phyloP scores from a whole-genome alignment of 176 grass and related monocot species.

The Triticum timopheevii region DNA sequence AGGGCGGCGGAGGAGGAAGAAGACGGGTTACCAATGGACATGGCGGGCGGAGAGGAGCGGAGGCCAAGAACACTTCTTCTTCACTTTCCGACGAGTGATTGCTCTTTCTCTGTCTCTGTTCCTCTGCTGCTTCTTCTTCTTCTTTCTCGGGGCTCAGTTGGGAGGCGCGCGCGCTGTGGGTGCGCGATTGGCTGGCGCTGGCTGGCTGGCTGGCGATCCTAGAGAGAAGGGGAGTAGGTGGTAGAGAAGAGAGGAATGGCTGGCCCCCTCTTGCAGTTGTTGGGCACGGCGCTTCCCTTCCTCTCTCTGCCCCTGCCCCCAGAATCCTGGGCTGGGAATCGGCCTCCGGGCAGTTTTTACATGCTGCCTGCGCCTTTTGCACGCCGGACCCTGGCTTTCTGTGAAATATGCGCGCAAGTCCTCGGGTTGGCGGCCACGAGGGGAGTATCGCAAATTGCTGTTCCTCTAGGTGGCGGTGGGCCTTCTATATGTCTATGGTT shows the following conservation, averaged over 20 bases:
- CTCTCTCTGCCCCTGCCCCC: neutral
- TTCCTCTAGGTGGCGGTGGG: too few species aligned
- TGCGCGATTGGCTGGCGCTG: slow-evolving; percentile 8
- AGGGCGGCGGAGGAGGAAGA: neutral
- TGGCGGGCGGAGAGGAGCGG: slow-evolving; percentile 1
- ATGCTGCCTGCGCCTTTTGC: slow-evolving; percentile 5
- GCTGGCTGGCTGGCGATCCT: slow-evolving; percentile 31
- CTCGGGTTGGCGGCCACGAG: neutral
- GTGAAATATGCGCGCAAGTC: accelerated
- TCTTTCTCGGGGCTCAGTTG: neutral
- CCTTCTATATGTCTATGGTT: neutral
- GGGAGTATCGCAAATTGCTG: neutral
- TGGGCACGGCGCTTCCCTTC: slow-evolving; percentile 16
- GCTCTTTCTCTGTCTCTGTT: neutral
- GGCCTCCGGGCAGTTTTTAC: slow-evolving; percentile 28
- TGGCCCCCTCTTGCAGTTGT: neutral
- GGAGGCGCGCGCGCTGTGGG: neutral
- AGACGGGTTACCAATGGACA: slow-evolving; percentile 40
- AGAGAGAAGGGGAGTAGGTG: slow-evolving; percentile 29
- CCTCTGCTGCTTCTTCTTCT: neutral
- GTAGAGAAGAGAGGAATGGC: slow-evolving; percentile 34
- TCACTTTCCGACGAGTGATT: slow-evolving; percentile 4
- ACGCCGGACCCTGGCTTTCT: neutral
- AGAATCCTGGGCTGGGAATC: slow-evolving; percentile 42
- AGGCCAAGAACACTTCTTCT: neutral